These are phyloP conservation scores for Scytalidium lignicola DNA, from an alignment of 2,329 filamentous ascomycete species.

Conservation along the genomic window DNA sequence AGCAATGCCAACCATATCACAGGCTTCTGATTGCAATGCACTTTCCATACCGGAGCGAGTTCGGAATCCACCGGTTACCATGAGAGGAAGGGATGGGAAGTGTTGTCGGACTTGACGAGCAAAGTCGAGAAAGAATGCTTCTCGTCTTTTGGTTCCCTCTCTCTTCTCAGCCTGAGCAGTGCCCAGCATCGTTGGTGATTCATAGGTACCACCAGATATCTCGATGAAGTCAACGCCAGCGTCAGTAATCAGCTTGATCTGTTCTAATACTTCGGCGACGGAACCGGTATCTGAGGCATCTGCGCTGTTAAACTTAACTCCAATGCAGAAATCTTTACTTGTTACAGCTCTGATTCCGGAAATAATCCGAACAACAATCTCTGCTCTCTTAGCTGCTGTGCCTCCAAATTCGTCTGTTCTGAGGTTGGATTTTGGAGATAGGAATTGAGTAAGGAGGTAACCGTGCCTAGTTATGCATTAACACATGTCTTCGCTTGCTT, in stretches of 20 bases:
- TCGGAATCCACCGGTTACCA: slow-evolving; percentile 61
- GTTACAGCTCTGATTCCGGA: slow-evolving; percentile 46
- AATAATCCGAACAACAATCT: slow-evolving; percentile 62
- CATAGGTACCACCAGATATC: slow-evolving; percentile 58
- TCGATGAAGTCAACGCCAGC: slow-evolving; percentile 62
- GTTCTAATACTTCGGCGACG: slow-evolving; percentile 50
- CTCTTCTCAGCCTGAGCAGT: slow-evolving; percentile 15
- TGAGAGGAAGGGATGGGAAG: slow-evolving; percentile 40
- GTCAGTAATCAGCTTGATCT: slow-evolving; percentile 45
- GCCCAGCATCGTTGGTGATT: slow-evolving; percentile 36
- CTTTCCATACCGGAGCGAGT: slow-evolving; percentile 44
- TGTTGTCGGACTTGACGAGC: slow-evolving; percentile 43
- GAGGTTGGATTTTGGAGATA: slow-evolving; percentile 62
- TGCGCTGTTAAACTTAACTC: slow-evolving; percentile 52
- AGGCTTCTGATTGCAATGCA: slow-evolving; percentile 39
- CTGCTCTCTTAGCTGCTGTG: slow-evolving; percentile 63
- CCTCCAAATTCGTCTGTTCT: slow-evolving; percentile 66
- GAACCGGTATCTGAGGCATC: slow-evolving; percentile 38
- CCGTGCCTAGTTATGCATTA: slow-evolving; percentile 46
- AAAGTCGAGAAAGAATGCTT: slow-evolving; percentile 67
- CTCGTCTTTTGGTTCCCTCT: slow-evolving; percentile 47
- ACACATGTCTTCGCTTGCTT: background rate
- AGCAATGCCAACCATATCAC: slow-evolving; percentile 44
- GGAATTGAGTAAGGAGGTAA: slow-evolving; percentile 66
- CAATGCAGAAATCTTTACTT: slow-evolving; percentile 39